Conservation (phyloP, 257 asterid genomes). For the Echites panduratus region DNA sequence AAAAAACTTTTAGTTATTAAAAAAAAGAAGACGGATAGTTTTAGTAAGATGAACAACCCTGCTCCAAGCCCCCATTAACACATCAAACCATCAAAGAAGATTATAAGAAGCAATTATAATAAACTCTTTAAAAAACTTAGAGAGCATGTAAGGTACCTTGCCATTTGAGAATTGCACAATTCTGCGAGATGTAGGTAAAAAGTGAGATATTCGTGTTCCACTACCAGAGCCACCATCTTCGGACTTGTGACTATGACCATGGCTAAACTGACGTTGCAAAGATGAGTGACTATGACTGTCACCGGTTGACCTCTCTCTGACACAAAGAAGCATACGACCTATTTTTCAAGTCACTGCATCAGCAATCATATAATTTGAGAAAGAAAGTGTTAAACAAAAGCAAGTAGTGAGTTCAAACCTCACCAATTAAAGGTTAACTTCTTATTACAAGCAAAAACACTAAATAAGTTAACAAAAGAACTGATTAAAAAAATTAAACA, state of each 20-base stretch:
- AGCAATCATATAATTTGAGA: constrained; percentile 13
- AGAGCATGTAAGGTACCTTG: constrained; percentile 43
- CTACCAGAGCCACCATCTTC: constrained; percentile 75
- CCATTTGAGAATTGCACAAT: constrained; percentile 96
- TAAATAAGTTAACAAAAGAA: not conserved
- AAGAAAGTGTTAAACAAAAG: constrained; percentile 2
- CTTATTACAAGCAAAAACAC: not conserved
- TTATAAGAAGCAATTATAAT: not conserved
- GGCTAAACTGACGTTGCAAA: constrained; percentile 93
- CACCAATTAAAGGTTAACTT: not conserved
- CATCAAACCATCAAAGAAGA: not conserved
- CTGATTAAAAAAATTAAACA: not conserved
- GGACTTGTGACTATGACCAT: constrained; percentile 78
- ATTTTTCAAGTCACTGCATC: constrained; percentile 5
- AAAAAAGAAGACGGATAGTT: not conserved
- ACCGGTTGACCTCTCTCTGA: constrained; percentile 78
- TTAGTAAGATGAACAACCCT: not conserved
- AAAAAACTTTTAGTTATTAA: not conserved
- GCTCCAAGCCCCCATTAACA: not conserved
- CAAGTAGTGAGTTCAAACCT: not conserved
- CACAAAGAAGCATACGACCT: constrained; percentile 99
- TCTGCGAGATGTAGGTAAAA: constrained; percentile 96
- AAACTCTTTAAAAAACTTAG: not conserved
- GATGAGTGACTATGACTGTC: constrained; percentile 75
- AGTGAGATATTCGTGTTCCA: constrained; percentile 89